Conservation (phyloP, 495 filamentous ascomycete genomes). For the Penicillium chermesinum region DNA sequence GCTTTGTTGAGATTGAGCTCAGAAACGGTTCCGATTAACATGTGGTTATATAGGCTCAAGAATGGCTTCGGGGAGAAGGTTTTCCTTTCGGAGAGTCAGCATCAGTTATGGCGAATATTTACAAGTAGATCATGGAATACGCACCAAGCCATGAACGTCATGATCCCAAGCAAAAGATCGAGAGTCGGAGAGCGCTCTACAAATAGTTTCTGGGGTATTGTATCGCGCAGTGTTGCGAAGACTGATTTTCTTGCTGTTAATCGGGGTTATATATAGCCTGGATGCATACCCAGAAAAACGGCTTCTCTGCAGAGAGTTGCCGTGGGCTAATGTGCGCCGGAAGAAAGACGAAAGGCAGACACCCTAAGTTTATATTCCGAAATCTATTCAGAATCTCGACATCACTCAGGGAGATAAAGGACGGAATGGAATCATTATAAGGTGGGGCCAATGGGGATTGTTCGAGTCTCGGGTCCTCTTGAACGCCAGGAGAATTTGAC, state of each 20-base stretch:
- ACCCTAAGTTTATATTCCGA: background rate
- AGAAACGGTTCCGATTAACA: constrained; percentile 42
- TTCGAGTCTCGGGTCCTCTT: background rate
- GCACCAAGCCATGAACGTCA: constrained; percentile 39
- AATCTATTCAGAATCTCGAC: background rate
- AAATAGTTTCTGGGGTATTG: constrained; percentile 38
- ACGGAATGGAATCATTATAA: background rate
- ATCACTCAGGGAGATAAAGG: background rate
- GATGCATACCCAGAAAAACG: constrained; percentile 47
- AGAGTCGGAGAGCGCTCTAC: constrained; percentile 39
- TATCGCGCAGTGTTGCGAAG: constrained; percentile 27
- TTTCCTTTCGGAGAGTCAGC: too few species aligned
- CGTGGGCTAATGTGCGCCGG: constrained; percentile 31
- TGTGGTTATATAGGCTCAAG: constrained; percentile 33
- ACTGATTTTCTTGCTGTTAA: constrained; percentile 27
- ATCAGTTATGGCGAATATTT: too few species aligned
- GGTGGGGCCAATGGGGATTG: background rate
- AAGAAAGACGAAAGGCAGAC: constrained; percentile 36
- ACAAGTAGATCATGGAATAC: too few species aligned
- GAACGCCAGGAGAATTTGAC: background rate
- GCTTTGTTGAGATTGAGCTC: constrained; percentile 47
- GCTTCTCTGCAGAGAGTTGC: constrained; percentile 33
- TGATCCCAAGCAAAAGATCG: constrained; percentile 46
- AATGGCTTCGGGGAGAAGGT: background rate
- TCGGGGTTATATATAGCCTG: constrained; percentile 32